These are phyloP conservation scores for Aspergillus thermomutatus DNA, from an alignment of 2,329 filamentous ascomycete genomes.

Conservation along the genomic window DNA sequence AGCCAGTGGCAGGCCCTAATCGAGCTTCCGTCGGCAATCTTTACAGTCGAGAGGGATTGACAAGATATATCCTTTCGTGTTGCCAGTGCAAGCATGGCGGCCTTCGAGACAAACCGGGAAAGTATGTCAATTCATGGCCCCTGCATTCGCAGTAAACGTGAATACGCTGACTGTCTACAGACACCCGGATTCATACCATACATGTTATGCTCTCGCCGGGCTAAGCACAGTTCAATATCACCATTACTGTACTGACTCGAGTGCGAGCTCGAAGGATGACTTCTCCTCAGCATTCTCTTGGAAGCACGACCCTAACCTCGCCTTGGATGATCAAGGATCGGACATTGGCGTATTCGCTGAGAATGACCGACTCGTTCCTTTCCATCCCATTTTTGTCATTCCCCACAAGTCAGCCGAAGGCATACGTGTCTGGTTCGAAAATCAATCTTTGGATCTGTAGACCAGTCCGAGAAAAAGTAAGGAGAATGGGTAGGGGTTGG, in stretches of 20 bases:
- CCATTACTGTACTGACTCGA: slow-evolving; percentile 45
- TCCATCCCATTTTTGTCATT: slow-evolving; percentile 84
- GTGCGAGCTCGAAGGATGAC: slow-evolving; percentile 26
- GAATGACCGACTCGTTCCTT: slow-evolving; percentile 63
- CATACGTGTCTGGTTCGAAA: slow-evolving; percentile 63
- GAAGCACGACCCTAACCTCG: slow-evolving; percentile 38
- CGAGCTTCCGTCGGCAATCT: slow-evolving; percentile 31
- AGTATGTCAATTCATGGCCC: slow-evolving; percentile 53
- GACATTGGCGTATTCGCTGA: slow-evolving; percentile 66
- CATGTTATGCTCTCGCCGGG: slow-evolving; percentile 85
- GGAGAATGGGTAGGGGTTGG: neutral
- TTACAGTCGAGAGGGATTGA: slow-evolving; percentile 82
- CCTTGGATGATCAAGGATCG: slow-evolving; percentile 46
- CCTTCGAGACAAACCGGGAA: slow-evolving; percentile 87
- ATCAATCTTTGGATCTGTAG: slow-evolving; percentile 18
- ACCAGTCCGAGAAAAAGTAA: slow-evolving; percentile 4
- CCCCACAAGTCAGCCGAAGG: slow-evolving; percentile 66
- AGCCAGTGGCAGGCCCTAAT: slow-evolving; percentile 21
- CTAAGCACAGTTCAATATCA: slow-evolving; percentile 76
- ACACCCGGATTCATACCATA: slow-evolving; percentile 83
- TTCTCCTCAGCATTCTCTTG: slow-evolving; percentile 39
- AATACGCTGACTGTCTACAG: slow-evolving; percentile 43
- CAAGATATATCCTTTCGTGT: slow-evolving; percentile 84
- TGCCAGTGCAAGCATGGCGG: slow-evolving; percentile 79
- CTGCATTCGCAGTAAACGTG: neutral